Evolutionary conservation across 495 filamentous ascomycete genomes (phyloP), one percentile per base, ranked within the genome.

Genomic region (Neurospora sp.): DNA sequence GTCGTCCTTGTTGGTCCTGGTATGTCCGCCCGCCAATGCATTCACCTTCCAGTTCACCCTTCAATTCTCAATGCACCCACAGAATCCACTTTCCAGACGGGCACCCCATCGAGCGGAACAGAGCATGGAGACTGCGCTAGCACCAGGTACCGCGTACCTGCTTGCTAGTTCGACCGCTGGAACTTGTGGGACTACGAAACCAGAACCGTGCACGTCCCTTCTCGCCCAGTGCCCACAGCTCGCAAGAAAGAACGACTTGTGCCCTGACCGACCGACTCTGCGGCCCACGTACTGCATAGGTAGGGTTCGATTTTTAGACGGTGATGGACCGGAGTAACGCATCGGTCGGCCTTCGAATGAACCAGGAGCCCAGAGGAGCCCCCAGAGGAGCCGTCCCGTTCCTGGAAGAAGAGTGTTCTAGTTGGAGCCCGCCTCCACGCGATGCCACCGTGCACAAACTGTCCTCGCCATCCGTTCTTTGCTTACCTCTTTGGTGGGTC

Each of bases 361-460:
- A 65, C 53, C 14, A 65, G 27, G 53, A 65, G 27, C 22, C 22
- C 53, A 61, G 22, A 16, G 12, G 48, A 31, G 9, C n/a, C 46
- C 46, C 44, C n/a, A 53, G n/a, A 53, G 48, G 48, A 59, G 48
- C 48, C 48, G 48, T 71, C 20, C 71, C 71, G 69, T 46, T 3
- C 65, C 70, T 61, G 35, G 40, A 53, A 44, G 69, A 65, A 68
- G 39, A 42, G 31, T 39, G 71, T 39, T 46, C 69, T 74, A 77
- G 72, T 75, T 73, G 72, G 71, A 76, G 68, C 71, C 70, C 71
- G 71, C 71, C 68, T 40, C 71, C 20, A 72, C 74, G 46, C 71
- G 53, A 39, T 48, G 22, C 46, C 71, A 74, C 76, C 20, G 74
- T 77, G 44, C 3, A n/a, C 20, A 70, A 39, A 77, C 74, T 72